A percentile compares a stretch with the other conserved stretches of the same genome.
These are phyloP conservation scores for Melaleuca alternifolia DNA, from an alignment of 345 rosid genomes.

Conservation along the genomic window DNA sequence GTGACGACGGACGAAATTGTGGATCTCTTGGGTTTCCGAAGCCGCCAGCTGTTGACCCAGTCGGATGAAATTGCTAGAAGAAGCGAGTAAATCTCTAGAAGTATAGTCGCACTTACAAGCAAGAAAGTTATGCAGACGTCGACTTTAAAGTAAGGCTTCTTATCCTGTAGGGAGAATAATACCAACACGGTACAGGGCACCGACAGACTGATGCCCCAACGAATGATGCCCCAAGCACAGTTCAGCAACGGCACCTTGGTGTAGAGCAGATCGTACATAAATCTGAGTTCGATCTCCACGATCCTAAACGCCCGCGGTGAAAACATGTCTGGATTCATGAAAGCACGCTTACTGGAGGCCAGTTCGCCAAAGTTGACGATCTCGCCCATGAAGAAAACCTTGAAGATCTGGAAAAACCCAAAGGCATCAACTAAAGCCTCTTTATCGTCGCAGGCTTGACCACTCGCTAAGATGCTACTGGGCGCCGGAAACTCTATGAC, in stretches of 20 bases:
- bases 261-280: conserved; percentile 29
- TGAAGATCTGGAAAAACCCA: conserved; percentile 19
- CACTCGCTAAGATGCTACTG: background rate
- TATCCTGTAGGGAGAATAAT: background rate
- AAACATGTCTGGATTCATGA: accelerated
- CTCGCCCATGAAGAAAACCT: conserved; percentile 24
- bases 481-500: background rate
- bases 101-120: background rate
- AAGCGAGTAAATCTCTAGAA: conserved; percentile 3
- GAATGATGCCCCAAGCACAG: background rate
- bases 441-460: background rate
- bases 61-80: background rate
- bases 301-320: conserved; percentile 15
- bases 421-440: background rate
- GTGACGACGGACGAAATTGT: accelerated
- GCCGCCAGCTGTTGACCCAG: background rate
- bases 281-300: conserved; percentile 25
- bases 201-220: conserved; percentile 7
- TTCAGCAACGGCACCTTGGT: conserved; percentile 27
- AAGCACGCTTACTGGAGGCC: background rate
- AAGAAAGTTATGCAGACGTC: conserved; percentile 6
- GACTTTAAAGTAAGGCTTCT: background rate
- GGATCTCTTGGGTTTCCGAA: accelerated
- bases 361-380: conserved; percentile 3
- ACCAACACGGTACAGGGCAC: background rate